Evolutionary conservation across 495 filamentous ascomycete genomes (phyloP).

Genomic region (Penicillium atrosanguineum): DNA sequence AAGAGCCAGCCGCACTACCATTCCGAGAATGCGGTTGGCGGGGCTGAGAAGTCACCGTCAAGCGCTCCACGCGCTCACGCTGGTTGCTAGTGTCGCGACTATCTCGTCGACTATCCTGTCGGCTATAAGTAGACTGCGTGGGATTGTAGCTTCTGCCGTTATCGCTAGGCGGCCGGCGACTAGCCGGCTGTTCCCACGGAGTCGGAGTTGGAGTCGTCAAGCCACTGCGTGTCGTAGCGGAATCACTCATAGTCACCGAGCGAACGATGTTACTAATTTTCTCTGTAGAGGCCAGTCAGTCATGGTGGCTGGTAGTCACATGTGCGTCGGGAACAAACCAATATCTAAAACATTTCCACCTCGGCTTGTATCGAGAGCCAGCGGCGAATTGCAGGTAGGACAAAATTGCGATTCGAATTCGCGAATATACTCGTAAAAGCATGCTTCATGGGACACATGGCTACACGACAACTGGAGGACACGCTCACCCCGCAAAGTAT

Average conservation of each 20-base stretch:
- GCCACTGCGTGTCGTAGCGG: slow-evolving; percentile 45
- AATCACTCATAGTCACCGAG: slow-evolving; percentile 70
- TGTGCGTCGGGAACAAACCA: slow-evolving; percentile 58
- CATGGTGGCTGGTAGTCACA: neutral
- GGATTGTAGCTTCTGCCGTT: slow-evolving; percentile 36
- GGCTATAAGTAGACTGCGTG: slow-evolving; percentile 31
- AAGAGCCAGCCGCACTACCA: slow-evolving; percentile 71
- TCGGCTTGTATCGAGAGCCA: slow-evolving; percentile 90
- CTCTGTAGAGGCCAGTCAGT: slow-evolving; percentile 52
- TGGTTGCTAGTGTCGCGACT: slow-evolving; percentile 55
- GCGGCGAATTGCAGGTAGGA: slow-evolving; percentile 88
- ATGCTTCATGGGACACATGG: slow-evolving; percentile 96
- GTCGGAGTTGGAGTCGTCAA: slow-evolving; percentile 55
- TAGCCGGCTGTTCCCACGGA: slow-evolving; percentile 57
- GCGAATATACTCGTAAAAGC: slow-evolving; percentile 98
- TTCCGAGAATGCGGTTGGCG: slow-evolving; percentile 63
- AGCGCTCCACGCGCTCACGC: slow-evolving; percentile 57
- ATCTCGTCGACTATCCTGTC: slow-evolving; percentile 57
- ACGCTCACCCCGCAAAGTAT: slow-evolving; percentile 91
- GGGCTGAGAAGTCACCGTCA: slow-evolving; percentile 43
- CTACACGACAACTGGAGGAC: slow-evolving; percentile 94
- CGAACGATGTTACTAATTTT: slow-evolving; percentile 95
- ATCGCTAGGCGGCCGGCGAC: slow-evolving; percentile 47
- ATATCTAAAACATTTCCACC: slow-evolving; percentile 94
- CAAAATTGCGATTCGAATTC: slow-evolving; percentile 95